Base-by-base conservation (phyloP, 495 filamentous ascomycete species). In the Xylaria nigripes region DNA sequence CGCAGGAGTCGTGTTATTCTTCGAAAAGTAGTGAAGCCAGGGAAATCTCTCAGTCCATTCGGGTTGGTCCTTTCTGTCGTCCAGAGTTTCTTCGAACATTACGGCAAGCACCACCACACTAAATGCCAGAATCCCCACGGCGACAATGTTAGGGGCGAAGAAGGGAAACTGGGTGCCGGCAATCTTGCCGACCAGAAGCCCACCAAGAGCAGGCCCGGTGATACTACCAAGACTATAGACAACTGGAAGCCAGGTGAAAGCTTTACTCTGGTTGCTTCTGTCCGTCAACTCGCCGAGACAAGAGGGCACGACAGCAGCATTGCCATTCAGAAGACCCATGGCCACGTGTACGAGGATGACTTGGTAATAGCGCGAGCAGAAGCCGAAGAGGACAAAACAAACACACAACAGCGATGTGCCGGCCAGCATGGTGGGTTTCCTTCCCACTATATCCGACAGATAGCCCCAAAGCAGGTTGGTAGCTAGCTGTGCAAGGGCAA, bases 391-490 rank as follows among this genome's bases (percentile, higher is more conserved):
- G 9, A 86, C 59, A 60, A 98, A 96, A 62, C 87, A 93, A 12
- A 73, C 71, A 32, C 86, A 85, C 9, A 94, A 89, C 44, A 92
- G 67, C 24, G 89, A 65, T 1, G 94, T 96, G 6, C 94, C 93
- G n/a, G 82, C 64, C 47, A 98, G 68, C 56, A 98, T 89, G 22
- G 95, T 85, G 0, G 94, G 93, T 62, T 97, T 97, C 51, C 93
- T 75, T n/a, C 93, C 93, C 41, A 96, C 78, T 16, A 82, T 77
- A 69, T 98, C 93, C 2, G 86, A 91, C 32, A 95, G 64, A 77
- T 86, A 92, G 6, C 93, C 93, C 93, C 93, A 98, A 54, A 94
- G 80, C 61, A 95, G 88, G 62, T 94, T 95, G 4, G 93, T 95
- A 2, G 81, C 76, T 50, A 96, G 85, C 68, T 98, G 93, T 10